Conservation (phyloP, 2,329 filamentous ascomycete genomes). For the Diaporthe humulicola region DNA sequence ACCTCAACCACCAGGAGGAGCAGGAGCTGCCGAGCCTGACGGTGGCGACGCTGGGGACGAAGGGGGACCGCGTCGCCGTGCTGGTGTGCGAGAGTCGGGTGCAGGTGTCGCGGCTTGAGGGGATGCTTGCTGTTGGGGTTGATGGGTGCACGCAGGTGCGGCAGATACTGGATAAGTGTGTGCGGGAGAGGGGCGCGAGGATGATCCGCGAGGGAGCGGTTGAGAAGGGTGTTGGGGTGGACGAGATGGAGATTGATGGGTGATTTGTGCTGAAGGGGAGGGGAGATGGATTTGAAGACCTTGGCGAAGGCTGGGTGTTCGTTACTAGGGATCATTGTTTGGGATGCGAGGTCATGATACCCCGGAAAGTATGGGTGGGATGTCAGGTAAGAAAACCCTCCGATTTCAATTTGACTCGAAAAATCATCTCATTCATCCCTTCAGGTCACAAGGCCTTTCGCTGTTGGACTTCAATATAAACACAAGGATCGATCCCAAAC, state of each 20-base stretch:
- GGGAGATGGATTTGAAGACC: background rate
- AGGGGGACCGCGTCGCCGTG: constrained; percentile 80
- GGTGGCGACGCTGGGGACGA: constrained; percentile 81
- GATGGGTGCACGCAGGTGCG: constrained; percentile 92
- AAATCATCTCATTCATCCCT: background rate
- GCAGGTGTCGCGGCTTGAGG: constrained; percentile 85
- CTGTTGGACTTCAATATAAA: background rate
- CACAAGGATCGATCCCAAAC: constrained; percentile 22
- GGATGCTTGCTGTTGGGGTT: constrained; percentile 92
- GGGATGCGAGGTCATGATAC: constrained; percentile 30
- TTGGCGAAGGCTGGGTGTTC: too few relatives aligned
- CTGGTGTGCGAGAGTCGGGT: constrained; percentile 90
- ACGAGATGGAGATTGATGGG: constrained; percentile 63
- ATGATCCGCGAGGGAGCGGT: constrained; percentile 71
- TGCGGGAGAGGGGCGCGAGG: constrained; percentile 77
- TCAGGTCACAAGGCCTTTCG: background rate
- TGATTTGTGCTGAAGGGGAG: constrained; percentile 39
- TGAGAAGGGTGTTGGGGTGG: constrained; percentile 60
- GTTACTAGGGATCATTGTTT: background rate
- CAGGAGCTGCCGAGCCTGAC: constrained; percentile 91
- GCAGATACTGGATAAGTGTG: constrained; percentile 83
- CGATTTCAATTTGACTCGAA: background rate
- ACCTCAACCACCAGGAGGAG: constrained; percentile 85
- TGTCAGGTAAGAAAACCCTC: constrained; percentile 18
- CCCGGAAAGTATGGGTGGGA: background rate